phyloP scores from a whole-genome alignment of 2,329 filamentous ascomycete species.

The Aspergillus sp. region DNA sequence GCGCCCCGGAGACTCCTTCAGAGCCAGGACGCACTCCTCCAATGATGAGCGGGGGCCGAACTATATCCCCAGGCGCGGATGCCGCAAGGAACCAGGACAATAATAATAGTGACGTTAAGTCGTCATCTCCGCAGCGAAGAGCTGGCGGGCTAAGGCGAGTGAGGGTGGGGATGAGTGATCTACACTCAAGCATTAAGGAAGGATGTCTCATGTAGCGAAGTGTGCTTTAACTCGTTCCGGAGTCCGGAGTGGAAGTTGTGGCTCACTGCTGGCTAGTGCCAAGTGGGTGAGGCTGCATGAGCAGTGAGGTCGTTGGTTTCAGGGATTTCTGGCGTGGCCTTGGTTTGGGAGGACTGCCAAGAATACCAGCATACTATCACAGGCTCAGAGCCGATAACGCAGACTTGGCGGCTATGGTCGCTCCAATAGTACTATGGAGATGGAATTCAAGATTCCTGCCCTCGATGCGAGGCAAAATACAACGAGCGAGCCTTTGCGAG shows the following conservation, averaged over 20 bases:
- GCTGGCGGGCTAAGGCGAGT: conserved; percentile 32
- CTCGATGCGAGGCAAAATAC: background rate
- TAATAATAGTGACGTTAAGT: conserved; percentile 2
- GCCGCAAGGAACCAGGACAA: conserved; percentile 28
- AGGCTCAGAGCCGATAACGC: conserved; percentile 7
- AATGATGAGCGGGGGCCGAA: conserved; percentile 37
- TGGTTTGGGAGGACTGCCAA: conserved; percentile 9
- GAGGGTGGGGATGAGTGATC: conserved; percentile 50
- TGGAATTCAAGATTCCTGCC: background rate
- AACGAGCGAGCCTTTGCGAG: background rate
- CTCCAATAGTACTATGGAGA: conserved; percentile 2
- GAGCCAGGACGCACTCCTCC: conserved; percentile 26
- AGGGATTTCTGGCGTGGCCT: conserved; percentile 5
- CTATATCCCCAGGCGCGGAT: conserved; percentile 31
- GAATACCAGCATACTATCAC: background rate
- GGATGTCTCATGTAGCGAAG: conserved; percentile 52
- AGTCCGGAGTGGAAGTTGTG: background rate
- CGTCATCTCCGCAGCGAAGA: conserved; percentile 18
- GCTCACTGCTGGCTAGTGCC: background rate
- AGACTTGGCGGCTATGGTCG: conserved; percentile 7
- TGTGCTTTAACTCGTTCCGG: conserved; percentile 13
- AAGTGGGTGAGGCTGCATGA: conserved; percentile 7
- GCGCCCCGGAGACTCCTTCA: conserved; percentile 19
- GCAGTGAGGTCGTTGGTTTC: conserved; percentile 1
- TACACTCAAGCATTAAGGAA: conserved; percentile 55